These are phyloP conservation scores for Hawksworthiomyces lignivorus DNA, from an alignment of 2,329 filamentous ascomycete species.

Conservation along the genomic window DNA sequence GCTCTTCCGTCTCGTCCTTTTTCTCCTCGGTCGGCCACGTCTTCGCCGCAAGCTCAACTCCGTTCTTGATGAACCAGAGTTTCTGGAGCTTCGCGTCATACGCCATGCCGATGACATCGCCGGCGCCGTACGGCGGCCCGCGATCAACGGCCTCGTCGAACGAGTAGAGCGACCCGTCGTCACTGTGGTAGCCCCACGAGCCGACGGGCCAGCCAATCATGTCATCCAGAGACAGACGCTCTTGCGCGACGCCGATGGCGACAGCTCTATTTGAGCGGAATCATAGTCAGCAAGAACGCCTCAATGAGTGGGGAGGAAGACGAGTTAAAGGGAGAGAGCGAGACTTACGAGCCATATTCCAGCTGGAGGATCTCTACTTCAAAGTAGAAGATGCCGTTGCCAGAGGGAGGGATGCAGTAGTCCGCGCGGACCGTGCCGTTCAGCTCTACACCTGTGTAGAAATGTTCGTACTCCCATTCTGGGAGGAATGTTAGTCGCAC, in stretches of 20 bases:
- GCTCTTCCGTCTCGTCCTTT: background rate
- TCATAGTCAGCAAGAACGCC: too few species aligned
- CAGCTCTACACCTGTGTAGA: background rate
- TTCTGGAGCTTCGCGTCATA: background rate
- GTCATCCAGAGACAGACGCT: background rate
- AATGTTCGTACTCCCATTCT: background rate
- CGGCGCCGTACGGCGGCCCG: background rate
- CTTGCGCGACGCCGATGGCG: background rate
- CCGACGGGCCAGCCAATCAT: background rate
- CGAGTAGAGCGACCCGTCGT: background rate
- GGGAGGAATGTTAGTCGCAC: too few species aligned
- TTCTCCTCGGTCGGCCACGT: background rate
- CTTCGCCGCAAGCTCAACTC: background rate
- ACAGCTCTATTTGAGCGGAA: too few species aligned
- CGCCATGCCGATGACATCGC: constrained; percentile 1
- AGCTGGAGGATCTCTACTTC: constrained; percentile 7
- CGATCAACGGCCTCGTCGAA: background rate
- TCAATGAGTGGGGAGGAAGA: too few species aligned
- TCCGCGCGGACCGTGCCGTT: background rate
- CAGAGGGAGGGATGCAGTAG: background rate
- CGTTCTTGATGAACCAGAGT: constrained; percentile 3
- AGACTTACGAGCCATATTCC: background rate
- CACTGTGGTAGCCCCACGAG: constrained; percentile 3
- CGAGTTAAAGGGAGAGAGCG: background rate
- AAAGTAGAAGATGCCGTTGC: constrained; percentile 7